A percentile compares a stretch with the other conserved stretches of the same genome.
These are phyloP conservation scores for Nakazawaea sp. DNA, from an alignment of 805 yeast genomes.

Conservation along the genomic window DNA sequence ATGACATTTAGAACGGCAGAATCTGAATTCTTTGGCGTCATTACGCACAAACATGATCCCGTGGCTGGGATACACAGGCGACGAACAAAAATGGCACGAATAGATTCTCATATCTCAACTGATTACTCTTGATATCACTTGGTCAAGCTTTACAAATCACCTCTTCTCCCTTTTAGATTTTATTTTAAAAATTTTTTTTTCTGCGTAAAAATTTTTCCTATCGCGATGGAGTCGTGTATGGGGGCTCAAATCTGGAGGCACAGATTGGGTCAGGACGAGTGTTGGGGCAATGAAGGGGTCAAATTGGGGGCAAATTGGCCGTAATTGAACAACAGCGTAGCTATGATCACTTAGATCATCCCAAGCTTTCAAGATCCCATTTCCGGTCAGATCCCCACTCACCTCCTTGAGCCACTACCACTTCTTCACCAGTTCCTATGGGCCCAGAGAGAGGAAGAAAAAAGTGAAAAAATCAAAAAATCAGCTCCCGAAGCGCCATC, in stretches of 20 bases:
- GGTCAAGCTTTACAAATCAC: background rate
- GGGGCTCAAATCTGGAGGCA: background rate
- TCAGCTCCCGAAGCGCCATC: no score
- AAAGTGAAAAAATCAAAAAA: no score
- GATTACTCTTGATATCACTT: background rate
- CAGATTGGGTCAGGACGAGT: no score
- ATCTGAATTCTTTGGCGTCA: constrained; percentile 95
- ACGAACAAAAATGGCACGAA: constrained; percentile 94
- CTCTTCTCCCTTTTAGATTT: background rate
- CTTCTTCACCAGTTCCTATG: no score
- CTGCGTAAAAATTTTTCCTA: background rate
- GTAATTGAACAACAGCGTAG: no score
- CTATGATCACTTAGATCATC: no score
- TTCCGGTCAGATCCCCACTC: no score
- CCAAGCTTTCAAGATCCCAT: no score
- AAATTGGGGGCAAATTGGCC: no score
- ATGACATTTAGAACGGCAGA: constrained; percentile 97
- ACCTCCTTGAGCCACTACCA: no score
- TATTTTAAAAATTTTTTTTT: constrained; percentile 1
- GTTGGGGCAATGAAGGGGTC: no score
- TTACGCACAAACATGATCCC: constrained; percentile 98
- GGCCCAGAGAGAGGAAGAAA: no score
- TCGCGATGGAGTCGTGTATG: background rate
- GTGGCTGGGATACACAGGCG: constrained; percentile 91
- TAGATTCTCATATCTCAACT: constrained; percentile 61